Evolutionary conservation across 164 flowering plant species (phyloP), one percentile per base, ranked within the genome.

Genomic region (Magnolia kwangsiensis): DNA sequence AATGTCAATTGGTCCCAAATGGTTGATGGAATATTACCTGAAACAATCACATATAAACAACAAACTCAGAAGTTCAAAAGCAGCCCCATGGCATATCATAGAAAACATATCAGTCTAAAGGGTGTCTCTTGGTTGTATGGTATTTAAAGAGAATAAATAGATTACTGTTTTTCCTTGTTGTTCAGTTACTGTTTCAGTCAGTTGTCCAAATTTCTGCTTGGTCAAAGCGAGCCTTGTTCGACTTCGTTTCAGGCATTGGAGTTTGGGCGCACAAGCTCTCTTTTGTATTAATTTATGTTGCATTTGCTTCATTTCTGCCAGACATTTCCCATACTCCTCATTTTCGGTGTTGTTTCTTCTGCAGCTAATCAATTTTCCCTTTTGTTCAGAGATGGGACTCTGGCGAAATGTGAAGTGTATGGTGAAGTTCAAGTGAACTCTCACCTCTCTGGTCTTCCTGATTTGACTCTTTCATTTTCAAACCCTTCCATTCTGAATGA

Each of bases 341-440:
- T 50, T 74, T 20, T 74, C 64, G 3, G 45, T 37, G 45, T 37
- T 37, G 45, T 37, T 37, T 69, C 16, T 13, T 29, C 50, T n/a
- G 6, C 45, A 16, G 13, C 50, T 69, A 31, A 29, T 27, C 19
- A 69, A 20, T 69, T 20, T 18, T 20, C 49, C 9, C 23, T 70
- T 49, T 66, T 85, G 50, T 72, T 71, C 82, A 96, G 99, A 86
- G 94, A 92, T 78, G 99, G 99, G 31, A 71, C 45, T 63, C 82
- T 96, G 76, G 93, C 90, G 65, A 96, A 96, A 83, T 92, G 98
- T 76, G 99, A 96, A 83, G 87, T 91, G 69, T 91, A 86, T 82
- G 99, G 98, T 73, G 95, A 94, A 87, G 96, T 94, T 74, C 88
- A 88, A 90, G 94, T 94, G 49, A 92, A 90, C 67, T 90, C 90